A percentile compares a stretch with the other conserved stretches of the same genome.
Conservation (phyloP, 805 yeast species). For the Sugiyamaella smithiae region DNA sequence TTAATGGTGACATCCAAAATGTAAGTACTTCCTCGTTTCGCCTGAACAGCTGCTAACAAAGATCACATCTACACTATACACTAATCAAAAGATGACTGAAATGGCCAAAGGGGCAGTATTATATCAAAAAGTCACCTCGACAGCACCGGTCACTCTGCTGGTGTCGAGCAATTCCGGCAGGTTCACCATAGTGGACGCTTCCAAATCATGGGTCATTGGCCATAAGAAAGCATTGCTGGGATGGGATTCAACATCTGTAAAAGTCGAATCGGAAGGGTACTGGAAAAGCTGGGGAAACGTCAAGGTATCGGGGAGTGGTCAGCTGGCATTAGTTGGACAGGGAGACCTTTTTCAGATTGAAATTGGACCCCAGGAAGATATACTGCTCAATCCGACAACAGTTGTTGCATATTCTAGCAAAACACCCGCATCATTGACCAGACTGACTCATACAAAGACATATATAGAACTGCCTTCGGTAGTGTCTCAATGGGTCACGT, state of each 20-base stretch:
- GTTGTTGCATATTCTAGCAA: slow-evolving; percentile 39
- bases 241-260: slow-evolving; percentile 41
- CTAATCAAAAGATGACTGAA: slow-evolving; percentile 22
- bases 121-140: slow-evolving; percentile 32
- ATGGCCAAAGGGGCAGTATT: slow-evolving; percentile 32
- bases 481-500: slow-evolving; percentile 5
- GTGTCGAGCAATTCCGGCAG: slow-evolving; percentile 22
- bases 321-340: slow-evolving; percentile 41
- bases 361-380: slow-evolving; percentile 37
- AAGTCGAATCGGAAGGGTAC: slow-evolving; percentile 25
- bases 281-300: slow-evolving; percentile 32
- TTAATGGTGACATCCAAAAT: slow-evolving; percentile 41
- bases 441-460: slow-evolving; percentile 6
- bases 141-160: slow-evolving; percentile 5
- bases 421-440: slow-evolving; percentile 17
- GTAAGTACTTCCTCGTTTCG: slow-evolving; percentile 13
- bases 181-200: neutral
- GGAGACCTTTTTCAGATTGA: slow-evolving; percentile 41
- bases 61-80: slow-evolving; percentile 29
- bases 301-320: slow-evolving; percentile 39
- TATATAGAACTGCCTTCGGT: slow-evolving; percentile 11
- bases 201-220: slow-evolving; percentile 33
- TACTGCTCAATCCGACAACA: slow-evolving; percentile 40
- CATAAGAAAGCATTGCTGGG: slow-evolving; percentile 42
- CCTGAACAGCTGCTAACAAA: slow-evolving; percentile 8